Evolutionary conservation across 495 filamentous ascomycete genomes (phyloP), one percentile per base, ranked within the genome.

Genomic region (Pseudoneurospora amorphoporcata): DNA sequence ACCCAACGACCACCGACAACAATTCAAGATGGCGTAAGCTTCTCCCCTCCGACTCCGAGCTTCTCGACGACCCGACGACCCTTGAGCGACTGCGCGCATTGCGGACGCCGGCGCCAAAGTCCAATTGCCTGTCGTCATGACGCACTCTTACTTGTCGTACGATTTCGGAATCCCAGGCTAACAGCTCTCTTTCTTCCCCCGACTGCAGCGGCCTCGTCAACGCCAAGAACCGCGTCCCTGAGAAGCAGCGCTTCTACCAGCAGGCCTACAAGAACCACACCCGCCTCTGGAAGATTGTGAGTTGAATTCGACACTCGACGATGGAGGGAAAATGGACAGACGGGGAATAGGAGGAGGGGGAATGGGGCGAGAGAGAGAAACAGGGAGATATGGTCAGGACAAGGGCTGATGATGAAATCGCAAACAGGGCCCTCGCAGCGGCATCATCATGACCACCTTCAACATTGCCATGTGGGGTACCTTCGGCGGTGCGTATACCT

Each of bases 231-330:
- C 89, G 89, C 81, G 94, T 97, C 78, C 92, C 90, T 41, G 82
- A 91, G 81, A 91, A 93, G 83, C 94, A 97, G 87, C 86, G 89
- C 75, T 82, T 91, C 61, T 95, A 93, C 86, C 94, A 97, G 85
- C 84, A 87, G 68, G 89, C 94, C 77, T 92, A 92, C 82, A 90
- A 79, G 32, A 75, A 80, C 69, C 84, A 93, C 79, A 85, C 90
- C 76, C 89, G 94, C 80, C 84, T 94, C 82, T 97, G 94, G 94
- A 88, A 87, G 81, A 94, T 96, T 85, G 94, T 97, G 82, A 83
- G 91, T 88, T 12, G 40, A 17, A 45, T n/a, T 19, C 37, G n/a
- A 35, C 23, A 35, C 29, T 23, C 9, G 65, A 32, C n/a, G 42
- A 47, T 61, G 10, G 37, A 19, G 45, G 39, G 32, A 19, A 29